These are phyloP conservation scores for Ambrosia artemisiifolia DNA, from an alignment of 129 eudicot genomes.

Conservation along the genomic window DNA sequence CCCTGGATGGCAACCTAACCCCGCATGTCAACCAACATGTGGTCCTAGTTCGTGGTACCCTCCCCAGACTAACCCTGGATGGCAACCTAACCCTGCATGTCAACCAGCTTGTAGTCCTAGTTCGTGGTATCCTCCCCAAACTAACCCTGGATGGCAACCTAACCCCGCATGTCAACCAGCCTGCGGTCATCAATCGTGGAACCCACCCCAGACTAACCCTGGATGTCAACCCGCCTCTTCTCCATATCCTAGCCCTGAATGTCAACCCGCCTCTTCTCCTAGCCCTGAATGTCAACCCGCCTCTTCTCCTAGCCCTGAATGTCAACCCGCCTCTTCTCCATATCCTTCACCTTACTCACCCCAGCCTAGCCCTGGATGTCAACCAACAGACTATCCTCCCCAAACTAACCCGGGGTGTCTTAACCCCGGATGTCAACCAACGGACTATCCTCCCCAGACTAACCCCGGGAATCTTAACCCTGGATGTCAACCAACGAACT, in stretches of 20 bases:
- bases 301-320: not conserved
- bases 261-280: not conserved
- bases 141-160: not conserved
- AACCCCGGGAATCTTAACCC: not conserved
- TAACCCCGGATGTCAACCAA: not conserved
- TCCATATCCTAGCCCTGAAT: not conserved
- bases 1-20: not conserved
- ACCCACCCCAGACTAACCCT: not conserved
- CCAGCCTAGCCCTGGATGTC: not conserved
- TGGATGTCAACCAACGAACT: not conserved
- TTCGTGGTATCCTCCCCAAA: not conserved
- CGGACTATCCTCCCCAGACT: not conserved
- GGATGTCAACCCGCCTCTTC: not conserved
- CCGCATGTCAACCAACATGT: not conserved
- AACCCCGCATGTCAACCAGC: not conserved
- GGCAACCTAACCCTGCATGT: conserved; percentile 9
- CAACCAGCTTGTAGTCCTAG: not conserved
- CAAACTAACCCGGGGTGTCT: not conserved
- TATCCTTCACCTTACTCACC: not conserved
- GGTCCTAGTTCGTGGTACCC: not conserved
- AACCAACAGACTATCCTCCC: not conserved
- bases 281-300: not conserved
- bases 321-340: not conserved
- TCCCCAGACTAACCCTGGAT: not conserved
- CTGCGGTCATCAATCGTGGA: not conserved